Evolutionary conservation across 2,329 filamentous ascomycete species (phyloP).

Genomic region (Neonectria neomacrospora): DNA sequence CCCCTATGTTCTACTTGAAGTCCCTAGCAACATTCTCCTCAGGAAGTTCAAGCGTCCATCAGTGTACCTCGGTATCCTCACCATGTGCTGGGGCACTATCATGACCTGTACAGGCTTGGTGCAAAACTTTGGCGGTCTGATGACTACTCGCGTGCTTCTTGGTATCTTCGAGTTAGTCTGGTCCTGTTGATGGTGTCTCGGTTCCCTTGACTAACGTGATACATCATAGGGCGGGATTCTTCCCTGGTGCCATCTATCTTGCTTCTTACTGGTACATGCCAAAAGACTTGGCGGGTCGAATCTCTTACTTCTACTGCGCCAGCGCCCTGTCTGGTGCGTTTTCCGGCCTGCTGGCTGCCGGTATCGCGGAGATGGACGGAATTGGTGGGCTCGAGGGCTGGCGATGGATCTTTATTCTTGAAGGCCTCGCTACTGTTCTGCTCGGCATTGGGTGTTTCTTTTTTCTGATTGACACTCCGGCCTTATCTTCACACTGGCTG

Average conservation of each 20-base stretch:
- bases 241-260: slow-evolving; percentile 78
- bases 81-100: slow-evolving; percentile 67
- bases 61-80: slow-evolving; percentile 37
- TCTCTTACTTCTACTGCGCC: slow-evolving; percentile 82
- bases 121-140: slow-evolving; percentile 66
- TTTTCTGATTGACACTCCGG: slow-evolving; percentile 57
- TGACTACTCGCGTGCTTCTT: slow-evolving; percentile 72
- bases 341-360: slow-evolving; percentile 74
- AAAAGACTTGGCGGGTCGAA: slow-evolving; percentile 76
- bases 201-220: slow-evolving; percentile 1
- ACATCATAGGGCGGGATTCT: slow-evolving; percentile 66
- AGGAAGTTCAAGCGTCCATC: slow-evolving; percentile 42
- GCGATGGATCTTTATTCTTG: slow-evolving; percentile 45
- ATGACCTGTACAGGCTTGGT: slow-evolving; percentile 74
- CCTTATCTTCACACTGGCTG: slow-evolving; percentile 50
- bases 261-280: slow-evolving; percentile 82
- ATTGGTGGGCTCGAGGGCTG: slow-evolving; percentile 57
- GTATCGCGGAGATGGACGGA: slow-evolving; percentile 73
- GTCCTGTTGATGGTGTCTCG: neutral
- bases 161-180: slow-evolving; percentile 68
- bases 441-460: slow-evolving; percentile 54
- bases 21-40: slow-evolving; percentile 44
- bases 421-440: slow-evolving; percentile 49
- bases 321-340: slow-evolving; percentile 80
- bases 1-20: slow-evolving; percentile 39